Percentiles rank a stretch among this genome's conserved stretches.
Conservation (phyloP, 1,284 basidiomycete species). For the Spongispora temasekensis region DNA sequence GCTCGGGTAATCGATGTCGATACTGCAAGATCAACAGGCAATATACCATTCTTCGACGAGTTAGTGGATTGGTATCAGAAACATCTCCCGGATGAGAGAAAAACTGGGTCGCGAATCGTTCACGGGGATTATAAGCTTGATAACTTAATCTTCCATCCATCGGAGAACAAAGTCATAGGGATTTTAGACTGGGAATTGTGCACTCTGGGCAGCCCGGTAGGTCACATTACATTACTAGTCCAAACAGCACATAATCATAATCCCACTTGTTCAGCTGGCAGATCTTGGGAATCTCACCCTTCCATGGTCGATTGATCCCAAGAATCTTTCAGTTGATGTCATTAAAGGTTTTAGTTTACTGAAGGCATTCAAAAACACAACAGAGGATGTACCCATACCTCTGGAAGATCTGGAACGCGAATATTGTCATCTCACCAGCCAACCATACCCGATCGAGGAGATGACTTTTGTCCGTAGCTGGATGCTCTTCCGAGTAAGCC, state of each 20-base stretch:
- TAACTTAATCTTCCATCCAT: conserved; percentile 93
- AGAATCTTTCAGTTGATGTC: conserved; percentile 35
- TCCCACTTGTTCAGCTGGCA: too few relatives aligned
- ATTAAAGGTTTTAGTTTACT: conserved; percentile 25
- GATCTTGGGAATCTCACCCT: conserved; percentile 90
- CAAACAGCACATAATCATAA: too few relatives aligned
- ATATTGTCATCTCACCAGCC: conserved; percentile 64
- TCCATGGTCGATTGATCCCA: conserved; percentile 73
- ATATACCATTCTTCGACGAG: conserved; percentile 73
- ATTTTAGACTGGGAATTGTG: conserved; percentile 97
- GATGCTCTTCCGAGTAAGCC: conserved; percentile 81
- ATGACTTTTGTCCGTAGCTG: conserved; percentile 84
- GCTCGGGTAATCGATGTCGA: conserved; percentile 67
- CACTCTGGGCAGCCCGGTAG: conserved; percentile 84
- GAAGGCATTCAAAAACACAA: conserved; percentile 65
- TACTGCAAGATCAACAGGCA: conserved; percentile 57
- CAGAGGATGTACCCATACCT: conserved; percentile 61
- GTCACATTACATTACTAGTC: conserved; percentile 19
- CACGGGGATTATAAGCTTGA: conserved; percentile 98
- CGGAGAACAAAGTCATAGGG: conserved; percentile 89
- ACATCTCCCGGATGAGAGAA: conserved; percentile 74
- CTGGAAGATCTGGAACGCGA: conserved; percentile 74
- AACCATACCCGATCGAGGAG: conserved; percentile 70
- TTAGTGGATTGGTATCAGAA: conserved; percentile 77
- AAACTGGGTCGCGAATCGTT: conserved; percentile 76